These are phyloP conservation scores for Wallacemonas sp. DNA, from an alignment of 208 protist genomes.

Conservation along the genomic window DNA sequence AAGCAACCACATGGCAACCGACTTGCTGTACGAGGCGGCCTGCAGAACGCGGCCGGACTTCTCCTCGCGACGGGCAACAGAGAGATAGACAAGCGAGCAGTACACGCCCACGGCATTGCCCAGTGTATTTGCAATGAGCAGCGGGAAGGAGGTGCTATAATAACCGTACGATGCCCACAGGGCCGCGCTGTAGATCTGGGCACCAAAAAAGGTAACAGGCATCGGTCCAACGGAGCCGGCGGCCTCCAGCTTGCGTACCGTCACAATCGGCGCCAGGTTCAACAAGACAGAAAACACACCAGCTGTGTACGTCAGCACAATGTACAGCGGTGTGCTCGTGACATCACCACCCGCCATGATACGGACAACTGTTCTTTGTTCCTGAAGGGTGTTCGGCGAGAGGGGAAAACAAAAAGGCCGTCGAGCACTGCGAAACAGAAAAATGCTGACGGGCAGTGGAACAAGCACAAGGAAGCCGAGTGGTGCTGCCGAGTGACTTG, in stretches of 20 bases:
- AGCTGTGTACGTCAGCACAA: conserved; percentile 43
- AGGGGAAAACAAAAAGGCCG: neutral
- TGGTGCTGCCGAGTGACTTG: no score
- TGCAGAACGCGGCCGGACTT: conserved; percentile 34
- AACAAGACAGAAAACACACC: conserved; percentile 45
- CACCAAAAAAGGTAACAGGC: conserved; percentile 59
- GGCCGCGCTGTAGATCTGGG: conserved; percentile 48
- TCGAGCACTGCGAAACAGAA: conserved; percentile 2
- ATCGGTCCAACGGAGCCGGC: conserved; percentile 43
- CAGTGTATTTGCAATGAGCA: conserved; percentile 47
- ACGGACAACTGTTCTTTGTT: neutral
- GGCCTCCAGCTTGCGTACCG: conserved; percentile 43
- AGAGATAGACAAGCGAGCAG: conserved; percentile 52
- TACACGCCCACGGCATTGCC: conserved; percentile 61
- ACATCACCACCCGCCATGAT: conserved; percentile 25
- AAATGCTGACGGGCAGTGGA: neutral
- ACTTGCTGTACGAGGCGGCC: conserved; percentile 53
- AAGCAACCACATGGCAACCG: conserved; percentile 30
- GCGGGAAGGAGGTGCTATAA: conserved; percentile 28
- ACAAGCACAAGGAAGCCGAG: conserved; percentile 15
- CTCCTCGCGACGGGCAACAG: conserved; percentile 49
- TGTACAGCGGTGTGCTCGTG: conserved; percentile 18
- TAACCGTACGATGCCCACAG: conserved; percentile 63
- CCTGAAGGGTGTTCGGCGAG: neutral
- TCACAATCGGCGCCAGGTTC: conserved; percentile 45